Percentiles rank a stretch among this genome's conserved stretches.
Evolutionary conservation across 106 monocot genomes (phyloP).

Genomic region (Allium cepa): DNA sequence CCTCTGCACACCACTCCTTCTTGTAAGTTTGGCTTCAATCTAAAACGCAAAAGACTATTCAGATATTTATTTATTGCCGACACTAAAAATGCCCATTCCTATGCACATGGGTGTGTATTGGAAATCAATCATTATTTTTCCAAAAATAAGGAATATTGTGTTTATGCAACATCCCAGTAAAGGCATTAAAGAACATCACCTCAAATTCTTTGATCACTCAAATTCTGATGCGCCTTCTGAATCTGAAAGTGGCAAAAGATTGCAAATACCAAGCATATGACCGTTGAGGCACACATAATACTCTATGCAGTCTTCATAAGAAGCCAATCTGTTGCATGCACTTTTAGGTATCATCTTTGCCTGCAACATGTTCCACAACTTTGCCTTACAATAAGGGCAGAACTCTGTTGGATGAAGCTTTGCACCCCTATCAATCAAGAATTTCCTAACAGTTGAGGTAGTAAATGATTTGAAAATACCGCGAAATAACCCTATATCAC

Average conservation of each 20-base stretch:
- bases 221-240: constrained; percentile 47
- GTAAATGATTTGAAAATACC: constrained; percentile 95
- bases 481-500: constrained; percentile 84
- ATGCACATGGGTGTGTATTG: no score
- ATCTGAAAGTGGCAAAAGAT: constrained; percentile 65
- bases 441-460: constrained; percentile 55
- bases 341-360: constrained; percentile 87
- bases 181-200: no score
- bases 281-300: constrained; percentile 97
- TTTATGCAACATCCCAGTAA: no score
- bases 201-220: constrained; percentile 17
- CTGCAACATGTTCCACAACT: constrained; percentile 90
- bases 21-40: no score
- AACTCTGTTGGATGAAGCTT: constrained; percentile 69
- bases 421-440: constrained; percentile 69
- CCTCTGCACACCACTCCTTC: no score
- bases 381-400: constrained; percentile 96
- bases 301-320: constrained; percentile 86
- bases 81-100: no score
- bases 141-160: no score
- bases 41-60: no score
- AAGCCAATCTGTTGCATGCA: constrained; percentile 59
- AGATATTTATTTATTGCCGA: no score
- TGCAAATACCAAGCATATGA: constrained; percentile 81
- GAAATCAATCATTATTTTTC: no score